Percentiles rank a stretch among this genome's conserved stretches.
phyloP scores from a whole-genome alignment of 2,329 filamentous ascomycete genomes.

The Tolypocladium ophioglossoides region DNA sequence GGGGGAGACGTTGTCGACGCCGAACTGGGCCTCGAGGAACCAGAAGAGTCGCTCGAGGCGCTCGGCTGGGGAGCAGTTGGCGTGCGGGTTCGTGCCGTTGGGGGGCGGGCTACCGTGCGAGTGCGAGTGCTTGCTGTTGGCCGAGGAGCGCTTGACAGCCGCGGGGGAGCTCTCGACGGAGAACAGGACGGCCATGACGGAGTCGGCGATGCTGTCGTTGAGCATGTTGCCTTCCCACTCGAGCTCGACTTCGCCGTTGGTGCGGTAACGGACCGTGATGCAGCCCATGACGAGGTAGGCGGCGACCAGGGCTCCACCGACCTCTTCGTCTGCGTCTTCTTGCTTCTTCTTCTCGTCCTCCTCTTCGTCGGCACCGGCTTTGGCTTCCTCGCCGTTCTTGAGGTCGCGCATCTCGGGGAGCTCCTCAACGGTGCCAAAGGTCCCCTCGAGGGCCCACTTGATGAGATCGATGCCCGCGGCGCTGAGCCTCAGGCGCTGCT shows the following conservation, averaged over 20 bases:
- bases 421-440: slow-evolving; percentile 78
- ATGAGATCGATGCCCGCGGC: slow-evolving; percentile 87
- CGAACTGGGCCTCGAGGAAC: slow-evolving; percentile 96
- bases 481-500: slow-evolving; percentile 77
- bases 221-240: slow-evolving; percentile 98
- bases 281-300: slow-evolving; percentile 79
- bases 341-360: slow-evolving; percentile 21
- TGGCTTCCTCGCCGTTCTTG: slow-evolving; percentile 13
- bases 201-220: slow-evolving; percentile 96
- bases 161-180: slow-evolving; percentile 90
- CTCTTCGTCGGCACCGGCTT: slow-evolving; percentile 26
- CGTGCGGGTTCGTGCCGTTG: slow-evolving; percentile 54
- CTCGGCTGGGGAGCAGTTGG: slow-evolving; percentile 59
- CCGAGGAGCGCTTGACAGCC: slow-evolving; percentile 63
- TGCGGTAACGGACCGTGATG: slow-evolving; percentile 68
- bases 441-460: slow-evolving; percentile 86
- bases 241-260: slow-evolving; percentile 71
- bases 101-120: slow-evolving; percentile 34
- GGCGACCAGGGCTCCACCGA: slow-evolving; percentile 40
- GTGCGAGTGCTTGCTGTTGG: slow-evolving; percentile 20
- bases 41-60: slow-evolving; percentile 79
- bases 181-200: slow-evolving; percentile 84
- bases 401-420: slow-evolving; percentile 40
- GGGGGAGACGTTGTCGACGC: slow-evolving; percentile 67
- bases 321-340: slow-evolving; percentile 56